Evolutionary conservation across 352 stramenopile genomes (phyloP).

Genomic region (Globisporangium recalcitrans): DNA sequence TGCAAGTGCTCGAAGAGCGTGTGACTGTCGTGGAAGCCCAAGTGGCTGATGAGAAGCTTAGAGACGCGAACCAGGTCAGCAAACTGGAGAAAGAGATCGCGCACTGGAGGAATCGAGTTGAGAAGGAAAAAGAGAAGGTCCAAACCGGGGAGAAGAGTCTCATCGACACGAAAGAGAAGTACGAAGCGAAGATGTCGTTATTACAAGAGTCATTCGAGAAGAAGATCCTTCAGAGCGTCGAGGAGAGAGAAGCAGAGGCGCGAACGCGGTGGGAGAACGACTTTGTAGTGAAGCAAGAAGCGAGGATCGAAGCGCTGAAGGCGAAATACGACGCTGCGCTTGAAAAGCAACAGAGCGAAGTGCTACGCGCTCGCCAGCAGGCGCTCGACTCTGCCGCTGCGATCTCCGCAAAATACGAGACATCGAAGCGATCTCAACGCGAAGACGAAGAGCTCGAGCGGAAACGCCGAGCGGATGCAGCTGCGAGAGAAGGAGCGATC

Average conservation of each 20-base stretch:
- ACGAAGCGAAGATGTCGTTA: constrained; percentile 43
- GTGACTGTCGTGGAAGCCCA: constrained; percentile 24
- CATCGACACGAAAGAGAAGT: constrained; percentile 31
- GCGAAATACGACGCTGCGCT: constrained; percentile 64
- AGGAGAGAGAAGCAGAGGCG: constrained; percentile 57
- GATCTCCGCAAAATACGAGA: constrained; percentile 48
- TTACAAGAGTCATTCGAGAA: constrained; percentile 45
- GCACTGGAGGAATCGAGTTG: constrained; percentile 34
- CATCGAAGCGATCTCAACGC: constrained; percentile 21
- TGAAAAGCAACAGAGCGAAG: constrained; percentile 49
- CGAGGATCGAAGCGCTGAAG: constrained; percentile 57
- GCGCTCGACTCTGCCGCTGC: constrained; percentile 41
- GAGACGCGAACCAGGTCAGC: constrained; percentile 26
- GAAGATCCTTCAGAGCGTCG: constrained; percentile 41
- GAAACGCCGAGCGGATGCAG: constrained; percentile 23
- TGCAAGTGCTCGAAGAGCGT: constrained; percentile 32
- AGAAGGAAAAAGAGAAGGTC: constrained; percentile 49
- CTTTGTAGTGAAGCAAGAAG: constrained; percentile 65
- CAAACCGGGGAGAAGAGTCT: constrained; percentile 23
- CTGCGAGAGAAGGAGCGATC: constrained; percentile 28
- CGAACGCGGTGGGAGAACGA: constrained; percentile 65
- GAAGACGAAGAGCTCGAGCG: constrained; percentile 38
- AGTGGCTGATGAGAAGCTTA: constrained; percentile 42
- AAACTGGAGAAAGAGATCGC: constrained; percentile 54
- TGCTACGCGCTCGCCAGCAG: constrained; percentile 43